These are phyloP conservation scores for Pseudomicrostroma phylloplanum DNA, from an alignment of 1,284 basidiomycete genomes.

Conservation along the genomic window DNA sequence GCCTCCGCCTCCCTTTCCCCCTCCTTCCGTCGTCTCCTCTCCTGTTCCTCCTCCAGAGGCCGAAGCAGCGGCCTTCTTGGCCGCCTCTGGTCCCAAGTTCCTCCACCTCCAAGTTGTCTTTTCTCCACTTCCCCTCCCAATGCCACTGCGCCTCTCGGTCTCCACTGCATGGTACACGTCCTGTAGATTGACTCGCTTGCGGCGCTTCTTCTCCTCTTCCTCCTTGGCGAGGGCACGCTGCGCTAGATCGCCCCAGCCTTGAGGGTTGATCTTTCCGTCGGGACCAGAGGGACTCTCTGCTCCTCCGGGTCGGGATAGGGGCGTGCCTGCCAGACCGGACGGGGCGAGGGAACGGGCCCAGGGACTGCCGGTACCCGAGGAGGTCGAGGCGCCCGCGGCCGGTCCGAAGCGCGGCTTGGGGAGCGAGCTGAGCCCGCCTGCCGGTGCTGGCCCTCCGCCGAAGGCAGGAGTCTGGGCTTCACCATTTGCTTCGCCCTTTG, in stretches of 20 bases:
- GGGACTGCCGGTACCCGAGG: background rate
- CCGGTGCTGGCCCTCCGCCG: constrained; percentile 26
- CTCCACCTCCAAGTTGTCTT: constrained; percentile 19
- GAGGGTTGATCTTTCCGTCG: constrained; percentile 1
- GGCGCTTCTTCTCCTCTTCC: constrained; percentile 37
- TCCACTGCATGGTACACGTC: constrained; percentile 47
- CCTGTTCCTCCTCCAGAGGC: too few relatives aligned
- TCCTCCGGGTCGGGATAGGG: background rate
- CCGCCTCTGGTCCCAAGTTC: constrained; percentile 3
- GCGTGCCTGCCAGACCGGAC: constrained; percentile 6
- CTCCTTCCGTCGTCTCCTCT: too few relatives aligned
- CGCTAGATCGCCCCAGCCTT: constrained; percentile 43
- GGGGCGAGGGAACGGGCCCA: background rate
- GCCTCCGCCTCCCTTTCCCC: too few relatives aligned
- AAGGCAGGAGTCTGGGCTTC: constrained; percentile 29
- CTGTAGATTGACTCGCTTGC: constrained; percentile 36
- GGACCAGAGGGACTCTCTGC: background rate
- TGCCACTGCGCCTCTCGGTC: constrained; percentile 24
- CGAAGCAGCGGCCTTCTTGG: too few relatives aligned
- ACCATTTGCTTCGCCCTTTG: background rate
- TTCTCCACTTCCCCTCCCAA: constrained; percentile 23
- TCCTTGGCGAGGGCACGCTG: constrained; percentile 38
- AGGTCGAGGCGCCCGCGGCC: background rate
- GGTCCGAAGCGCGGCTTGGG: background rate
- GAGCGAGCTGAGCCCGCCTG: constrained; percentile 4